These are phyloP conservation scores for Trichophyton verrucosum DNA, from an alignment of 2,329 filamentous ascomycete genomes.

Conservation along the genomic window DNA sequence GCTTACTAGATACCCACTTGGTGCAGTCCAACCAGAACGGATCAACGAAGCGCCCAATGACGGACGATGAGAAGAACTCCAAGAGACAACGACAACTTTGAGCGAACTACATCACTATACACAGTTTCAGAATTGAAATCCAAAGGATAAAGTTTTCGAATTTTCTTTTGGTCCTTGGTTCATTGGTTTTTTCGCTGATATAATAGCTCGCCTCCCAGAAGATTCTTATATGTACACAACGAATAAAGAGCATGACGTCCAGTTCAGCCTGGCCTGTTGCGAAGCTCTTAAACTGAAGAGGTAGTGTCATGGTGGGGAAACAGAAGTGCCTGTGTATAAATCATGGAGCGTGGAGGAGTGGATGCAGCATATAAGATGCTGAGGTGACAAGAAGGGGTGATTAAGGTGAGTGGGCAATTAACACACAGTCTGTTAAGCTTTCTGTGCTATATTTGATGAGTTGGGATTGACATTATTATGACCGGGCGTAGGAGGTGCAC, in stretches of 20 bases:
- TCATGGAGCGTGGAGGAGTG: neutral
- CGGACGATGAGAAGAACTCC: conserved; percentile 16
- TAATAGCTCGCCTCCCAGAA: neutral
- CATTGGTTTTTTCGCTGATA: conserved; percentile 2
- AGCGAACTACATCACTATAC: neutral
- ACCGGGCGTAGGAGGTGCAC: conserved; percentile 15
- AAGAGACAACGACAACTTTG: conserved; percentile 14
- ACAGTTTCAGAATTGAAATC: neutral
- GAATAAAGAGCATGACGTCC: neutral
- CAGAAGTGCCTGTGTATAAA: neutral
- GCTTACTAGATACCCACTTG: conserved; percentile 18
- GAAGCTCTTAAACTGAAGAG: neutral
- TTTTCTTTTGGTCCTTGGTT: conserved; percentile 7
- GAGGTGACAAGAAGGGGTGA: neutral
- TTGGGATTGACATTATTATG: conserved; percentile 6
- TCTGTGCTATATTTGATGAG: conserved; percentile 12
- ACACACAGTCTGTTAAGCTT: conserved; percentile 15
- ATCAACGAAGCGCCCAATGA: conserved; percentile 22
- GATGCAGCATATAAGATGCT: neutral
- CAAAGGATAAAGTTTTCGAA: conserved; percentile 6
- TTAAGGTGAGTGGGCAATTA: conserved; percentile 5
- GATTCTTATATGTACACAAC: conserved; percentile 5
- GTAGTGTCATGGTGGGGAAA: neutral
- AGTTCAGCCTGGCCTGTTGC: neutral
- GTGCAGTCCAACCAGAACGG: conserved; percentile 13